Base-by-base conservation (phyloP, 768 basidiomycete species). In the Crassisporium funariophilum region DNA sequence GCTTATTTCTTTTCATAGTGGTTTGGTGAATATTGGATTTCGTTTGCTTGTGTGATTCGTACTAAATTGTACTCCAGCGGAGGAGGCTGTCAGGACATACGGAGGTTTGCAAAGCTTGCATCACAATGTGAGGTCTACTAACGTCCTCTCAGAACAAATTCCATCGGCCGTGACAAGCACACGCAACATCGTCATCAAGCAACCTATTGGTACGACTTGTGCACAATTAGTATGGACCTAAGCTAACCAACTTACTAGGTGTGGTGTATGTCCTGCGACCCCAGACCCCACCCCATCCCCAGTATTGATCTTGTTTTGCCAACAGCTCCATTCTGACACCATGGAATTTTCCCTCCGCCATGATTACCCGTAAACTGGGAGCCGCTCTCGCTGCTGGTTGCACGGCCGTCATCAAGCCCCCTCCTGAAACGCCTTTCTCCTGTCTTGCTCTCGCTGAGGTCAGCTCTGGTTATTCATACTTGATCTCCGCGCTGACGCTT, bases 351-450 rank as follows among this genome's bases (percentile, higher is more conserved):
- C 95, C 95, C 2, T 91, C 88, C 19, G 91, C 92, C 0, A 95
- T 95, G 91, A 88, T 92, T 16, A 88, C 88, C 1, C 85, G 92
- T n/a, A 95, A 95, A 66, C 71, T 93, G 12, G 91, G 83, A 20
- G 82, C 91, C 21, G 92, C 91, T 17, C 78, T 98, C 12, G 95
- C 95, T 2, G 93, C 93, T 12, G 97, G 97, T n/a, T 98, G 95
- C 63, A 97, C 95, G 0, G 78, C 85, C 0, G 94, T 99, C 37
- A 84, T 98, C 65, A 98, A 98, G 58, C 95, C 95, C 1, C 86
- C 97, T 1, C 81, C 92, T 0, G 97, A 99, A 67, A 92, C 97
- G 0, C 97, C 97, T 1, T 97, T 91, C 70, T 92, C 91, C 22
- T 83, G 85, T 7, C 79, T 98, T 9, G 97, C 95, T 4, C 75